Base-by-base conservation (phyloP, 1,284 basidiomycete genomes). In the Baeospora myosura region DNA sequence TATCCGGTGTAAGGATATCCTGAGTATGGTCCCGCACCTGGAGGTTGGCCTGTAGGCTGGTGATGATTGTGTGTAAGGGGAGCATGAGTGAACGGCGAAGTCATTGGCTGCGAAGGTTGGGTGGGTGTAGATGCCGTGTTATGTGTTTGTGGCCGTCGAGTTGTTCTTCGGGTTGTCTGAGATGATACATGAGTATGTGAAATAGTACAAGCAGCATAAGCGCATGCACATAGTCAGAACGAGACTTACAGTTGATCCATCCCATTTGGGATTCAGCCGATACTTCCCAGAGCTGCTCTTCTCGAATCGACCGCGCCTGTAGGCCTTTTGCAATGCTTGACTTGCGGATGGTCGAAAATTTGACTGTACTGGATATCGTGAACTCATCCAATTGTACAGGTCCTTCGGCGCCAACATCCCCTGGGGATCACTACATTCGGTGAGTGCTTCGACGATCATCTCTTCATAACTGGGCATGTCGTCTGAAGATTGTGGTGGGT, bases 341-440 rank as follows among this genome's bases (percentile, higher is more conserved):
- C 84, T 86, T 3, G 86, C 87, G 3, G 82, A 87, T 1, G 86
- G 86, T 21, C 86, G 69, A 53, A 89, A 89, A 62, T 89, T 89
- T n/a, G 72, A 77, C 56, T 88, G 85, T 5, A 89, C 56, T n/a
- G 87, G 86, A 57, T 87, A 89, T 31, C 75, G 71, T 35, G 72
- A 64, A 2, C 78, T 78, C 81, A 89, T 89, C 81, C 82, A 86
- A 5, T 74, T 66, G 57, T 86, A 89, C 23, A 89, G 55, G 49
- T 78, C 78, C 54, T 87, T 89, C n/a, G 86, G 86, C 5, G 78
- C 78, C 37, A 40, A 29, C 21, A 74, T 74, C 11, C 87, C 87
- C 34, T 87, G 81, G 4, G 75, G 66, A 43, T 86, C 81, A 7
- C 47, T 66, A 34, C 72, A 69, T 42, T 79, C 81, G 20, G 64